Conservation (phyloP, 73 alveolate species). For the Symbiodinium natans region DNA sequence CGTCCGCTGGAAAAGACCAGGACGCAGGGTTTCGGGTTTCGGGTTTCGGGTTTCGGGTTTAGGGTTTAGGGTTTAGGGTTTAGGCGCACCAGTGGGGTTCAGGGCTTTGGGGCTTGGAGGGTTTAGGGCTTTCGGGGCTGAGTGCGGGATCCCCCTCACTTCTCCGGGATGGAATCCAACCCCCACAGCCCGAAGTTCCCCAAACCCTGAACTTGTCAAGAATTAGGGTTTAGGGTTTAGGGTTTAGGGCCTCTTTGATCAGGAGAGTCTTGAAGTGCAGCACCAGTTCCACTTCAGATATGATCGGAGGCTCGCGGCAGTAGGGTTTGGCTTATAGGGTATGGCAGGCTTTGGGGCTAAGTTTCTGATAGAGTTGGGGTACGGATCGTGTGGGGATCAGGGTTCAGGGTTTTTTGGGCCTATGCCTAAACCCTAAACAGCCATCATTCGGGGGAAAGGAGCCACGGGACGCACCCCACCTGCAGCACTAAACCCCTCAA, state of each 20-base stretch:
- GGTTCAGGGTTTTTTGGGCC: not conserved
- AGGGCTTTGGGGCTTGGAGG: not conserved
- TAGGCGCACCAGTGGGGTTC: not conserved
- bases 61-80: too few species aligned
- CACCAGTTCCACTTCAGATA: conserved; percentile 84
- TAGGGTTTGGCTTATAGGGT: not conserved
- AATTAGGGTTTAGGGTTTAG: not conserved
- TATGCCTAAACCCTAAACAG: too few species aligned
- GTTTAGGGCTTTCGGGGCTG: not conserved
- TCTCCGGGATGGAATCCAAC: not conserved
- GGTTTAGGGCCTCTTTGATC: not conserved
- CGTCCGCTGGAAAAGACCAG: not conserved
- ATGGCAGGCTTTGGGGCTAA: not conserved
- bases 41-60: not conserved
- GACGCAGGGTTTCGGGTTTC: not conserved
- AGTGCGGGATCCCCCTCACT: too few species aligned
- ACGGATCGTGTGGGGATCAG: not conserved
- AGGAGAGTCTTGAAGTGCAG: conserved; percentile 30
- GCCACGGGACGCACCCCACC: too few species aligned
- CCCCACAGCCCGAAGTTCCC: not conserved
- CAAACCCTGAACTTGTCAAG: too few species aligned
- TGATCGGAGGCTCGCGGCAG: conserved; percentile 46
- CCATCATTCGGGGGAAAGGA: too few species aligned
- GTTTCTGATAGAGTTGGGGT: not conserved
- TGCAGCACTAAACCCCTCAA: too few species aligned